Conservation (phyloP, 2,329 filamentous ascomycete species). For the Metarhizium guizhouense region DNA sequence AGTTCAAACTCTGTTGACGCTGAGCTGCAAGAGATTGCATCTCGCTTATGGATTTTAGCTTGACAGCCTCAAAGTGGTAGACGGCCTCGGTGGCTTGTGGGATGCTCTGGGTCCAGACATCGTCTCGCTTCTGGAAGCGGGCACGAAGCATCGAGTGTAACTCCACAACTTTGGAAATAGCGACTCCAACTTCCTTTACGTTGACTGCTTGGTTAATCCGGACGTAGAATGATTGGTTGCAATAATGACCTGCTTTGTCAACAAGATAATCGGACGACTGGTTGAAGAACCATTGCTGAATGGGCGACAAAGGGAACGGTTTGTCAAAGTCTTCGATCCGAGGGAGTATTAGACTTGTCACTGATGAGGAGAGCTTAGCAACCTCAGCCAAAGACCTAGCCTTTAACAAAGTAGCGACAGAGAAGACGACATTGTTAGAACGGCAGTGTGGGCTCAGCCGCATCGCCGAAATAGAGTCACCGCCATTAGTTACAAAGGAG, state of each 20-base stretch:
- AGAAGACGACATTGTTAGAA: constrained; percentile 18
- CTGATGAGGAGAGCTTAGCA: neutral
- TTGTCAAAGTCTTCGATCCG: constrained; percentile 1
- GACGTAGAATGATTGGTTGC: constrained; percentile 2
- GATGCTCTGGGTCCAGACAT: constrained; percentile 1
- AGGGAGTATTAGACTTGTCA: neutral
- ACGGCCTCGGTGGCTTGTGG: neutral
- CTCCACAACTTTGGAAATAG: constrained; percentile 2
- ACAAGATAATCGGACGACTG: neutral
- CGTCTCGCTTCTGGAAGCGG: constrained; percentile 1
- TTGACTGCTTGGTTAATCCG: neutral
- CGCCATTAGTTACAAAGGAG: constrained; percentile 30
- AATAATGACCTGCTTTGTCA: neutral
- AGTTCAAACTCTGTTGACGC: neutral
- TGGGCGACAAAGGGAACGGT: constrained; percentile 3
- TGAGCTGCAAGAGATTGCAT: neutral
- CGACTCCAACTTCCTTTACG: neutral
- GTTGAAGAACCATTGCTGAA: constrained; percentile 7
- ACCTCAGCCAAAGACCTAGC: constrained; percentile 1
- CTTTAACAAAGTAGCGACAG: constrained; percentile 12
- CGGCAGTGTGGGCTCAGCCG: constrained; percentile 28
- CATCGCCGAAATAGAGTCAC: constrained; percentile 36
- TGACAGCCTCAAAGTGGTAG: neutral
- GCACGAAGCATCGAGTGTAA: constrained; percentile 8
- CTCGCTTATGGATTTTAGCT: neutral